These are phyloP conservation scores for Calycina herbarum DNA, from an alignment of 2,329 filamentous ascomycete species.

Conservation along the genomic window DNA sequence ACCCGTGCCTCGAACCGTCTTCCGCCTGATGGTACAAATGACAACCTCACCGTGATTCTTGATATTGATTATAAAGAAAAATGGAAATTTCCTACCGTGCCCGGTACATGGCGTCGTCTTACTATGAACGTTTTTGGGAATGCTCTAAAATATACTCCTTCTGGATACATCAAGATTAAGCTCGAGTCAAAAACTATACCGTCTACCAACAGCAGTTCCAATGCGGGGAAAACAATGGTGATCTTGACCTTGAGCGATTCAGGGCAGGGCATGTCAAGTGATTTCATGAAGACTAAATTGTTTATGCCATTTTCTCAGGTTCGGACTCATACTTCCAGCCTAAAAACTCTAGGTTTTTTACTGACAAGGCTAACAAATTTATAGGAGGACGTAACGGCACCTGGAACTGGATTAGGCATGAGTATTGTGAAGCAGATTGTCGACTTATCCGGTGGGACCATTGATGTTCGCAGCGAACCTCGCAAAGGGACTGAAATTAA, in stretches of 20 bases:
- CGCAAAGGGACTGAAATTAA: slow-evolving; percentile 56
- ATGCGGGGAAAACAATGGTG: slow-evolving; percentile 24
- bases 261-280: slow-evolving; percentile 62
- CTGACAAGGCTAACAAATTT: slow-evolving; percentile 19
- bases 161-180: slow-evolving; percentile 50
- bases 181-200: slow-evolving; percentile 36
- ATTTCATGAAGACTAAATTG: slow-evolving; percentile 58
- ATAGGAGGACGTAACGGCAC: slow-evolving; percentile 60
- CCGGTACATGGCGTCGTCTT: slow-evolving; percentile 39
- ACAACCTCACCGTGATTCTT: slow-evolving; percentile 47
- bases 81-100: slow-evolving; percentile 32
- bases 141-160: slow-evolving; percentile 59
- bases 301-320: slow-evolving; percentile 58
- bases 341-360: slow-evolving; percentile 19
- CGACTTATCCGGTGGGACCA: slow-evolving; percentile 56
- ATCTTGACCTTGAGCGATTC: slow-evolving; percentile 57
- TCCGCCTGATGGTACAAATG: slow-evolving; percentile 10
- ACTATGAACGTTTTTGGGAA: slow-evolving; percentile 65
- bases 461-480: slow-evolving; percentile 55
- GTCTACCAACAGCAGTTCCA: neutral
- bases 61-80: slow-evolving; percentile 39
- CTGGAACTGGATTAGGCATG: slow-evolving; percentile 62
- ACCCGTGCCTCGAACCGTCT: slow-evolving; percentile 1
- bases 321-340: slow-evolving; percentile 44
- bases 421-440: slow-evolving; percentile 66